These are phyloP conservation scores for Caloboletus firmus DNA, from an alignment of 1,284 basidiomycete genomes.

Conservation along the genomic window DNA sequence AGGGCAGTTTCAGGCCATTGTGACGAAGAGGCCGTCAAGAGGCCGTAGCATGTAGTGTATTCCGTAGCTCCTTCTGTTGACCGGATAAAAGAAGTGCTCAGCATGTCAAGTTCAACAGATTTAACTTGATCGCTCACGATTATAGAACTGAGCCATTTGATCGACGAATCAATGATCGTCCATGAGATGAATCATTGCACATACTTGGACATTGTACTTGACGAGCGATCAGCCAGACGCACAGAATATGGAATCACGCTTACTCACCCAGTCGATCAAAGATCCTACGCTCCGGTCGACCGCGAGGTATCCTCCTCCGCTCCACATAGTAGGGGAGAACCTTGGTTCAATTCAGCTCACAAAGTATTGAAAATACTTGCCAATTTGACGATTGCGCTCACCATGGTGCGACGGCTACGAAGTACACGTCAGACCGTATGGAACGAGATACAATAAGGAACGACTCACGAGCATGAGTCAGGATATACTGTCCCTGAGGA, in stretches of 20 bases:
- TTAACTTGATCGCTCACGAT: constrained; percentile 43
- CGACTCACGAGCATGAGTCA: constrained; percentile 39
- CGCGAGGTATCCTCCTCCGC: constrained; percentile 54
- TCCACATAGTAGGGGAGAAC: constrained; percentile 30
- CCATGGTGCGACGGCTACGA: constrained; percentile 33
- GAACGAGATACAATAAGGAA: background rate
- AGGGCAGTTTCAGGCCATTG: constrained; percentile 43
- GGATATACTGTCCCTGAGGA: constrained; percentile 38
- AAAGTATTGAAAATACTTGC: background rate
- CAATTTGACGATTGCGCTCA: background rate
- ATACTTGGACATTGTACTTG: constrained; percentile 49
- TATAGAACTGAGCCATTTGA: constrained; percentile 51
- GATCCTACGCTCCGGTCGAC: constrained; percentile 53
- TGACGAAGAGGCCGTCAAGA: constrained; percentile 43
- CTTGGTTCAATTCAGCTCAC: constrained; percentile 4
- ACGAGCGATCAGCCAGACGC: no score
- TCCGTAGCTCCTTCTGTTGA: constrained; percentile 43
- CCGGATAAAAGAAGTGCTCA: background rate
- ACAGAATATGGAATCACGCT: no score
- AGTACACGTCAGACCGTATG: background rate
- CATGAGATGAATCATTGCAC: background rate
- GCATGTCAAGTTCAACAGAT: background rate
- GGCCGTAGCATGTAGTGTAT: constrained; percentile 46
- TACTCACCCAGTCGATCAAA: constrained; percentile 52
- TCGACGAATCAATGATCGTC: no score